Evolutionary conservation across 202 grass and related monocot species (phyloP), one percentile per base, ranked within the genome.

Genomic region (Setaria viridis): DNA sequence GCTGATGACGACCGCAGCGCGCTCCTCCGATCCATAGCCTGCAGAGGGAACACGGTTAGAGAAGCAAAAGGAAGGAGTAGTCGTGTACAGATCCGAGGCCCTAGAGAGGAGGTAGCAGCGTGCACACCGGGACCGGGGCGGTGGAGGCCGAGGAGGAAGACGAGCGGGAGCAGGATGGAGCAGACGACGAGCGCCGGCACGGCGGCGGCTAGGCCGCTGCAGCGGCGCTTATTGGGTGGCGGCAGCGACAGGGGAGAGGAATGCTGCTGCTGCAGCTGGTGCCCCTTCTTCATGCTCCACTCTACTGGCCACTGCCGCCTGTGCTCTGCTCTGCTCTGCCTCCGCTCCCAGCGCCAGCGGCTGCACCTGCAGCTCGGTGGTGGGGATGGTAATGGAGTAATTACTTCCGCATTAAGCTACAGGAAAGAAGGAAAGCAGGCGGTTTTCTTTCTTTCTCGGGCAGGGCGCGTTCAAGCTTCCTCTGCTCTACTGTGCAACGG

Each of bases 111-210:
- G 13, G 13, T 15, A 15, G 16, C 3, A 45, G 11, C 11, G 5
- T 17, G 25, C 37, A 14, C 17, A 95, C 93, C 88, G 14, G 89
- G 14, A 95, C 93, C 88, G 14, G 89, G 73, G 46, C 88, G 91
- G 84, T 92, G 90, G 68, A 71, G 67, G 69, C 41, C 69, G 80
- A 83, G 80, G 68, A 74, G 80, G 56, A 49, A 50, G 55, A 30
- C 81, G 70, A 92, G 87, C 1, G 91, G 86, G 16, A 92, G 86
- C 17, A 95, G 86, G 47, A 91, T 59, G 45, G 91, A 95, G 76
- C 85, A 93, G 80, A 93, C 54, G 37, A 95, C 88, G 1, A 95
- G 81, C 42, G 85, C 89, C 54, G 90, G 91, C 67, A 93, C 91
- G 5, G 86, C 91, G 33, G 85, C 80, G 13, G 88, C 91, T 8